These are phyloP conservation scores for Microdochium trichocladiopsis DNA, from an alignment of 2,329 filamentous ascomycete species.

Conservation along the genomic window DNA sequence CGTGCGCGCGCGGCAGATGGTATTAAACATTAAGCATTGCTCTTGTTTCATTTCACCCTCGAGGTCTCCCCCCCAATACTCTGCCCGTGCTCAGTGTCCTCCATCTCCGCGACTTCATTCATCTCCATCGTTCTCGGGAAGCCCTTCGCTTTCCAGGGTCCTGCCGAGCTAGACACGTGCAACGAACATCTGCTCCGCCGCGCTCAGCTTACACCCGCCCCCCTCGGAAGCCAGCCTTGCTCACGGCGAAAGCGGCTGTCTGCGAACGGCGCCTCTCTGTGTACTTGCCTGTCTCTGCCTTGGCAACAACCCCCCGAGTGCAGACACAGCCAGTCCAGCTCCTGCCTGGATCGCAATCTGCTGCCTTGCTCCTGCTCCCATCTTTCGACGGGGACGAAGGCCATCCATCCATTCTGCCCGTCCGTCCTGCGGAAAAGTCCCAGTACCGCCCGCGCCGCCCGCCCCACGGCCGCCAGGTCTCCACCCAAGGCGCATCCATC, in stretches of 20 bases:
- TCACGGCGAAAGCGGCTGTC: too few relatives aligned
- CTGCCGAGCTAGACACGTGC: background rate
- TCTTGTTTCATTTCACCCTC: background rate
- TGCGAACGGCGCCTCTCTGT: too few relatives aligned
- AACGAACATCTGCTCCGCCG: background rate
- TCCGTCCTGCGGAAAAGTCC: too few relatives aligned
- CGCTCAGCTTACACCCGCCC: background rate
- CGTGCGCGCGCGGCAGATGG: background rate
- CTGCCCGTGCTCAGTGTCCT: background rate
- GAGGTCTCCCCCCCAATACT: background rate
- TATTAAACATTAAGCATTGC: background rate
- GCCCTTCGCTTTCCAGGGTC: background rate
- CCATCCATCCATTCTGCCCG: too few relatives aligned
- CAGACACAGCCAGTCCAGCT: too few relatives aligned
- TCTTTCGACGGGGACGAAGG: too few relatives aligned
- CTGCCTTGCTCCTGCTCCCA: too few relatives aligned
- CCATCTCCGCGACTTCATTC: background rate
- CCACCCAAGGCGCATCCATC: background rate
- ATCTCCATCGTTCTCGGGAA: background rate
- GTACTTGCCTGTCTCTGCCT: too few relatives aligned
- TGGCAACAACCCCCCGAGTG: too few relatives aligned
- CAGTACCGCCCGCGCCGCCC: too few relatives aligned
- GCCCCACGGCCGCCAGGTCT: background rate
- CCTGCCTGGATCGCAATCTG: too few relatives aligned
- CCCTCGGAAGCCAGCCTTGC: too few relatives aligned